These are phyloP conservation scores for Cladophialophora immunda DNA, from an alignment of 2,329 filamentous ascomycete genomes.

Conservation along the genomic window DNA sequence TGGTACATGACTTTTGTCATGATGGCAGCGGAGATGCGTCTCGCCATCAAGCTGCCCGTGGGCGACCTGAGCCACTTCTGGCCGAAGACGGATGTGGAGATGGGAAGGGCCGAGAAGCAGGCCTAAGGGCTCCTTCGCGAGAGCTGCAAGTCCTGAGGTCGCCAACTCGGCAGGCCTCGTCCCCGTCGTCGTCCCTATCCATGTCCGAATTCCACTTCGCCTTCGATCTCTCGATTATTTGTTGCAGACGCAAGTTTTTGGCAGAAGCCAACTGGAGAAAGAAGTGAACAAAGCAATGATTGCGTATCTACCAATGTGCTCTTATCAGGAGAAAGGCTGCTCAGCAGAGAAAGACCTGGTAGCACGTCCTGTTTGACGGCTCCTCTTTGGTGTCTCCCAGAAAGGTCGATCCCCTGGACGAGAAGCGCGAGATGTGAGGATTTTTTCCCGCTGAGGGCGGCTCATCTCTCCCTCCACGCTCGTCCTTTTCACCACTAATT, in stretches of 20 bases:
- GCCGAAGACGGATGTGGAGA: constrained; percentile 37
- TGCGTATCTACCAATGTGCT: background rate
- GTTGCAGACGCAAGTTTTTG: background rate
- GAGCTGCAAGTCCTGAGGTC: background rate
- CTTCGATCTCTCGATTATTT: background rate
- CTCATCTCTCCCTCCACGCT: no score
- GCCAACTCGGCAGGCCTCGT: background rate
- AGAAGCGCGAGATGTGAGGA: no score
- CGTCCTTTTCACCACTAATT: no score
- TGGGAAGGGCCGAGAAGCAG: constrained; percentile 35
- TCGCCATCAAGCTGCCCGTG: constrained; percentile 37
- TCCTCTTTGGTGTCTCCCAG: background rate
- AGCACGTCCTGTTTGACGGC: background rate
- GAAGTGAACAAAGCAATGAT: background rate
- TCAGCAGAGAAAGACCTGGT: background rate
- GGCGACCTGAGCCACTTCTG: constrained; percentile 40
- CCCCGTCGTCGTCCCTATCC: background rate
- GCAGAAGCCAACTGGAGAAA: background rate
- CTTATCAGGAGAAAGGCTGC: background rate
- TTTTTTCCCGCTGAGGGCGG: no score
- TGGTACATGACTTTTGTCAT: constrained; percentile 42
- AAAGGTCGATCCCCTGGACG: no score
- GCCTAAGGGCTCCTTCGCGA: constrained; percentile 11
- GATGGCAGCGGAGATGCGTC: constrained; percentile 41
- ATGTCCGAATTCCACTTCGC: background rate